phyloP scores from a whole-genome alignment of 257 asterid genomes.

The Rauvolfia tetraphylla region DNA sequence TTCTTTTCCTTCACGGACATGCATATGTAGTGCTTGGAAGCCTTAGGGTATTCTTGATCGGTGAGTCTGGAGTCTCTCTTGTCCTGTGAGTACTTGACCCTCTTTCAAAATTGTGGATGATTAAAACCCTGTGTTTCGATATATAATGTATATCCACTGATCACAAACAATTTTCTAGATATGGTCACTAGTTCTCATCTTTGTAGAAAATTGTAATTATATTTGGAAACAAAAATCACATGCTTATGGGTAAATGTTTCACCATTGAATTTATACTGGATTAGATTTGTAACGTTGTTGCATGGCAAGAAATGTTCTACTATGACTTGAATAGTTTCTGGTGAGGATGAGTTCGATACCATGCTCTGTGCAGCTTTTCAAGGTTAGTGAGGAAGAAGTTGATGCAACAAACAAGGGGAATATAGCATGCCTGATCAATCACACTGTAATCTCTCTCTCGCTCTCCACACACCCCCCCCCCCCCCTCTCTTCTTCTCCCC shows the following conservation, averaged over 20 bases:
- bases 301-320: not conserved
- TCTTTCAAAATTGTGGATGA: not conserved
- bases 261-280: not conserved
- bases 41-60: not conserved
- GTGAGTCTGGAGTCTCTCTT: too few species aligned
- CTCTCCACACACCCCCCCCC: too few species aligned
- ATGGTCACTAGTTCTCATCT: not conserved
- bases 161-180: not conserved
- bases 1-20: not conserved
- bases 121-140: not conserved
- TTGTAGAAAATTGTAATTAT: not conserved
- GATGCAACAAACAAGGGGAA: constrained; percentile 92
- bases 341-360: not conserved
- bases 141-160: not conserved
- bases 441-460: constrained; percentile 60
- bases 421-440: constrained; percentile 93
- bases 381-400: constrained; percentile 85
- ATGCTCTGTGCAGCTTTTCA: constrained; percentile 67
- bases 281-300: not conserved
- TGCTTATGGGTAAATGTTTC: not conserved
- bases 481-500: too few species aligned
- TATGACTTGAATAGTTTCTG: not conserved
- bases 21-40: not conserved
- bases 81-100: not conserved
- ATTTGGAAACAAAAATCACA: too few species aligned